Base-by-base conservation (phyloP, 2,329 filamentous ascomycete species). In the Penicillium sp. region DNA sequence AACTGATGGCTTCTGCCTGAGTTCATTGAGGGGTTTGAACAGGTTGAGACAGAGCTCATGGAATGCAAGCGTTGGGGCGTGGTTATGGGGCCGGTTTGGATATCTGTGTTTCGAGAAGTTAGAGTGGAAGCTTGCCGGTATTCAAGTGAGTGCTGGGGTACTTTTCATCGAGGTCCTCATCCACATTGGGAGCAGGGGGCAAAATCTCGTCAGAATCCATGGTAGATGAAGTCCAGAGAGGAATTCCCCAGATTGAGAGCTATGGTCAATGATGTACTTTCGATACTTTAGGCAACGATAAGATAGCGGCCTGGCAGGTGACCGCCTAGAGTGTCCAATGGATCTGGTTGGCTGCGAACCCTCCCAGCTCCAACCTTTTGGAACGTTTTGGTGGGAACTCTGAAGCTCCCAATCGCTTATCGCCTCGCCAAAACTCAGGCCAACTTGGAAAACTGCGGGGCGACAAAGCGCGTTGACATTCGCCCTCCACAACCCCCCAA, bases 51-150 rank as follows among this genome's bases (percentile, higher is more conserved):
- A 91, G 0, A 99, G 79, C 3, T 89, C 86, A 53, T 90, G 88
- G 67, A 99, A 99, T 4, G 85, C 84, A 8, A 95, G 77, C 0
- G 93, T 97, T 55, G 84, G 84, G 32, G 85, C 85, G 61, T 88
- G 84, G 60, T 97, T 99, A 56, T 78, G 83, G 3, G 94, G 94
- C 3, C 91, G 84, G 64, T 91, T 86, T 2, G 91, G 90, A 67
- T 90, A 95, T 66, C 88, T 91, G 45, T 13, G 45, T 42, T 43
- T 26, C 9, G 8, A 12, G 18, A 20, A 20, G 47, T 64, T 27
- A 62, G n/a, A n/a, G n/a, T n/a, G 57, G 40, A 10, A 40, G 34
- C 12, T 21, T 26, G 43, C 49, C n/a, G 42, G 32, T 30, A 18
- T 12, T 18, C 41, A 24, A 15, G 40, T 18, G 12, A 4, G n/a